phyloP scores from a whole-genome alignment of 176 grass and related monocot genomes.

The Ananas comosus region DNA sequence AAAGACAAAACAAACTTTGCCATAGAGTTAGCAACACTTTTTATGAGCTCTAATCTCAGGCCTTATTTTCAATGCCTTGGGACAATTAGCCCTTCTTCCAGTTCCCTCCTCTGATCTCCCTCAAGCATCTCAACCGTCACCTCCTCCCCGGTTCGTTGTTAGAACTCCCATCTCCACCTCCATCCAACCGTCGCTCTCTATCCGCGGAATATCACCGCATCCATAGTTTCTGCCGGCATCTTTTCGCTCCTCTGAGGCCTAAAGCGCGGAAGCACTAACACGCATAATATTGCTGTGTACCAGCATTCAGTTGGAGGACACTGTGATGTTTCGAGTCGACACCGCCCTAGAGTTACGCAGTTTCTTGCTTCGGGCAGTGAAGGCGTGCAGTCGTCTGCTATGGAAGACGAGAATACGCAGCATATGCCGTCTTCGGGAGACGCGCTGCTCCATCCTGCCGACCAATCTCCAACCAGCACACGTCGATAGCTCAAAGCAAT shows the following conservation, averaged over 20 bases:
- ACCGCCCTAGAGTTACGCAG: conserved; percentile 20
- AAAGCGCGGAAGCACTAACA: too few species aligned
- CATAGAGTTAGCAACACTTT: background rate
- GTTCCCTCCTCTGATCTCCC: conserved; percentile 23
- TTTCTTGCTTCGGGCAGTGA: conserved; percentile 13
- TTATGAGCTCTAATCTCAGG: conserved; percentile 19
- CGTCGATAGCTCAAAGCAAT: conserved; percentile 14
- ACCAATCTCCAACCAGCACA: conserved; percentile 36
- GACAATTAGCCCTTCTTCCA: conserved; percentile 41
- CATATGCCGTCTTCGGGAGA: conserved; percentile 26
- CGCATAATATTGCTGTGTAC: too few species aligned
- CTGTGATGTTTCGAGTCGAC: background rate
- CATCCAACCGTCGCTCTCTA: conserved; percentile 37
- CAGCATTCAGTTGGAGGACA: background rate
- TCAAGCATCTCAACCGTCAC: conserved; percentile 22
- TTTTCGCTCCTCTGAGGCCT: too few species aligned
- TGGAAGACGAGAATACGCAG: conserved; percentile 40
- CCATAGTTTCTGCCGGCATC: too few species aligned
- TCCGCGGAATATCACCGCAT: background rate
- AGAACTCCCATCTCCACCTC: conserved; percentile 41
- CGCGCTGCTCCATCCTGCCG: conserved; percentile 10
- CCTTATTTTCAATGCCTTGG: conserved; percentile 38
- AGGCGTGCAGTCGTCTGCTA: conserved; percentile 6
- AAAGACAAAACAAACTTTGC: too few species aligned
- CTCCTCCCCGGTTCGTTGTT: conserved; percentile 30